phyloP scores from a whole-genome alignment of 768 basidiomycete species.

The Rhodosporidiobolus odoratus region DNA sequence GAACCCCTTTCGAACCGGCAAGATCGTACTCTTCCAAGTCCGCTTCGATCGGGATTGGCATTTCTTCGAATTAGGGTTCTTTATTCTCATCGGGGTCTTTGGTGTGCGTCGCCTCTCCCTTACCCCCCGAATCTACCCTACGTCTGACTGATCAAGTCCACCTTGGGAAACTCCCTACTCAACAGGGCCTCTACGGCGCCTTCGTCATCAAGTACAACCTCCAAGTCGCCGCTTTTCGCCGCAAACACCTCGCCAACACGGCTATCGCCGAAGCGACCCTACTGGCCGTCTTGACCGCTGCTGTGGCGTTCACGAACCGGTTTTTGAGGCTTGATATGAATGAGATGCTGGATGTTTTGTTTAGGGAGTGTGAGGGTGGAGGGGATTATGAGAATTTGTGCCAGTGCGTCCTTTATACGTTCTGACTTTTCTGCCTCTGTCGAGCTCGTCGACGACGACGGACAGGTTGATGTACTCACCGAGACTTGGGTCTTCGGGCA shows the following conservation, averaged over 20 bases:
- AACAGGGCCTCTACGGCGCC: conserved; percentile 89
- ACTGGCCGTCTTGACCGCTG: conserved; percentile 79
- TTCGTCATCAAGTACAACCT: conserved; percentile 96
- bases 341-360: conserved; percentile 86
- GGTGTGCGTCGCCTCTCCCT: conserved; percentile 57
- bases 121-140: background rate
- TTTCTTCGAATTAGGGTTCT: conserved; percentile 96
- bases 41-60: conserved; percentile 98
- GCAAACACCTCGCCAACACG: conserved; percentile 76
- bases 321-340: conserved; percentile 98
- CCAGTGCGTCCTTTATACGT: conserved; percentile 62
- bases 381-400: conserved; percentile 86
- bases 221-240: conserved; percentile 87
- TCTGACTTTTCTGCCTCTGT: background rate
- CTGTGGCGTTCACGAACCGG: conserved; percentile 88
- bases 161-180: background rate
- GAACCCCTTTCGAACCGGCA: conserved; percentile 97
- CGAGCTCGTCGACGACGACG: too few species aligned
- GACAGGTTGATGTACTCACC: background rate
- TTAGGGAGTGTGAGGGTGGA: conserved; percentile 91
- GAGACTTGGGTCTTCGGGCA: conserved; percentile 44
- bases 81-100: conserved; percentile 89
- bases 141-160: too few species aligned
- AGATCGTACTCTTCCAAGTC: conserved; percentile 95
- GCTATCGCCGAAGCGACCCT: conserved; percentile 83